A percentile compares a stretch with the other conserved stretches of the same genome.
Conservation (phyloP, 495 filamentous ascomycete genomes). For the Rhypophila decipiens region DNA sequence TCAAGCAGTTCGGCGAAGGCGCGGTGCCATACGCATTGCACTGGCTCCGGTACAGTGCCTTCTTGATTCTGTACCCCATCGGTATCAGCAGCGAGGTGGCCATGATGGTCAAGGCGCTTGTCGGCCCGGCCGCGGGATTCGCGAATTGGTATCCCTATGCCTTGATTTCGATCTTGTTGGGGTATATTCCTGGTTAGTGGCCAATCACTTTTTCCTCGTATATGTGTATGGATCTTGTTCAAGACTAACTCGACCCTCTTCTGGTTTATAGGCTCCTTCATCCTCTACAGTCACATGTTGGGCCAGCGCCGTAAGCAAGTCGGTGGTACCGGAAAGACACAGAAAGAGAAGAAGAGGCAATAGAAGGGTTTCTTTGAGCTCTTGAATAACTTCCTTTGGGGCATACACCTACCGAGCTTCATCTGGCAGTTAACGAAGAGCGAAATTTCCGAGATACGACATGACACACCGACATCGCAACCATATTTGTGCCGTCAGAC, state of each 20-base stretch:
- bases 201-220: no score
- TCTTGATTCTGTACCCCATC: conserved; percentile 85
- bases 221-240: no score
- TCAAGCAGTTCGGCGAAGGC: conserved; percentile 52
- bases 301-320: conserved; percentile 67
- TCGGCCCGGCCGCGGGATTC: conserved; percentile 48
- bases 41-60: conserved; percentile 91
- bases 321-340: conserved; percentile 42
- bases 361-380: no score
- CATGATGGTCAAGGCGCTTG: conserved; percentile 64
- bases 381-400: no score
- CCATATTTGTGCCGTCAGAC: no score
- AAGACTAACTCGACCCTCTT: no score
- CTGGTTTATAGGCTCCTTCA: conserved; percentile 76
- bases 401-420: no score
- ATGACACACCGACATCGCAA: no score
- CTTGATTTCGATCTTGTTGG: conserved; percentile 54
- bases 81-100: conserved; percentile 82
- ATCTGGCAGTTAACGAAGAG: no score
- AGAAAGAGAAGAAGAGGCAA: conserved; percentile 27
- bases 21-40: conserved; percentile 53
- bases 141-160: conserved; percentile 47
- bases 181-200: conserved; percentile 78
- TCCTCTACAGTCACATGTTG: conserved; percentile 93
- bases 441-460: no score